Percentiles rank a stretch among this genome's conserved stretches.
Conservation (phyloP, 2,329 filamentous ascomycete species). For the Fusarium pseudonygamai region DNA sequence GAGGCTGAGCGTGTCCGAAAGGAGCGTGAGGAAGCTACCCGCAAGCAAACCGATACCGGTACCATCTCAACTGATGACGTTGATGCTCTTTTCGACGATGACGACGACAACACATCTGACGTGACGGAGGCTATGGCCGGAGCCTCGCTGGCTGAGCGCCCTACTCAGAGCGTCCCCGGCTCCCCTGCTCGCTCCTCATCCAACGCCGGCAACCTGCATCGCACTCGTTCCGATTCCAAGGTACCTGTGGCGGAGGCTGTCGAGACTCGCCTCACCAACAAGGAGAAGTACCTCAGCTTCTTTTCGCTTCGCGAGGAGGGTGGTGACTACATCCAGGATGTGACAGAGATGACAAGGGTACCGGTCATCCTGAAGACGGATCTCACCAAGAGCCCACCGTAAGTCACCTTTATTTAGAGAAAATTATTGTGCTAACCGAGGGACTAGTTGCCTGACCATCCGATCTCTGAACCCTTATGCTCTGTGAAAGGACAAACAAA, state of each 20-base stretch:
- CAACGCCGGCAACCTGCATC: constrained; percentile 75
- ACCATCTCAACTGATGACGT: constrained; percentile 94
- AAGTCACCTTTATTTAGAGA: constrained; percentile 62
- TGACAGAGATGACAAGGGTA: constrained; percentile 96
- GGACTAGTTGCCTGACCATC: constrained; percentile 78
- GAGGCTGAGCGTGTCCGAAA: constrained; percentile 82
- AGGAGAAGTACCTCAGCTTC: constrained; percentile 93
- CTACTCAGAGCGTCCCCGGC: constrained; percentile 93
- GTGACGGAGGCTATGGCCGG: constrained; percentile 91
- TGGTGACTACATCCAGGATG: constrained; percentile 97
- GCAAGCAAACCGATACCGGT: constrained; percentile 93
- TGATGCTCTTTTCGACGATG: constrained; percentile 95
- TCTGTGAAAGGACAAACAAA: constrained; percentile 51
- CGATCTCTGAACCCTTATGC: constrained; percentile 84
- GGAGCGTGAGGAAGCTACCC: constrained; percentile 89
- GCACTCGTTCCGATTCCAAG: constrained; percentile 94
- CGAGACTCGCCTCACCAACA: constrained; percentile 85
- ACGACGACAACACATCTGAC: constrained; percentile 88
- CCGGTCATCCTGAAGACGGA: constrained; percentile 99
- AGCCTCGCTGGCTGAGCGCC: constrained; percentile 86
- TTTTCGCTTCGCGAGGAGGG: constrained; percentile 92
- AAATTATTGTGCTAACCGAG: constrained; percentile 35
- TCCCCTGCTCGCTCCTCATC: constrained; percentile 83
- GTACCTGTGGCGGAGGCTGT: constrained; percentile 78
- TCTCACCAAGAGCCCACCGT: constrained; percentile 98